A percentile compares a stretch with the other conserved stretches of the same genome.
Conservation (phyloP, 306 rosid genomes). For the Cucurbita pepo region DNA sequence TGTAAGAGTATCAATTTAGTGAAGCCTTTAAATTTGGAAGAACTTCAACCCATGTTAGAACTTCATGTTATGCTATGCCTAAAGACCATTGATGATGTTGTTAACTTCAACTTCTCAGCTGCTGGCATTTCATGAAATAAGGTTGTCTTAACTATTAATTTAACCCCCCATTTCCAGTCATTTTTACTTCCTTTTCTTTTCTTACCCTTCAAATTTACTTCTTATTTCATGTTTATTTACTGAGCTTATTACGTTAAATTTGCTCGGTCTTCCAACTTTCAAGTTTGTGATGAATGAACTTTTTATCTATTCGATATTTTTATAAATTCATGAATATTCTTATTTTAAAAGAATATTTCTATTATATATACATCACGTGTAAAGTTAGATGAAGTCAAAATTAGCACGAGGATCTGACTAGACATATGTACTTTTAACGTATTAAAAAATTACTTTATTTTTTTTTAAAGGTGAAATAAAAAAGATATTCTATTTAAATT, state of each 20-base stretch:
- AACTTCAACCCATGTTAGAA: neutral
- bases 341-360: no score
- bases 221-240: neutral
- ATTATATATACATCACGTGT: no score
- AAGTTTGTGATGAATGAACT: no score
- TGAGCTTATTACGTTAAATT: neutral
- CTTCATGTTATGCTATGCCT: conserved; percentile 1
- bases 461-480: neutral
- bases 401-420: neutral
- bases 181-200: neutral
- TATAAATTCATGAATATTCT: no score
- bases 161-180: neutral
- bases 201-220: neutral
- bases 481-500: neutral
- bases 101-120: neutral
- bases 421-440: neutral
- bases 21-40: neutral
- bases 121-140: conserved; percentile 1
- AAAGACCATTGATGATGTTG: neutral
- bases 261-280: no score
- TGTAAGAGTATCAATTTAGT: neutral
- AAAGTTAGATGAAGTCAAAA: neutral
- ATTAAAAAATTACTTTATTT: neutral
- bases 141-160: neutral
- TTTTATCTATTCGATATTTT: no score